phyloP scores from a whole-genome alignment of 2,329 filamentous ascomycete genomes.

The Periconia sp. region DNA sequence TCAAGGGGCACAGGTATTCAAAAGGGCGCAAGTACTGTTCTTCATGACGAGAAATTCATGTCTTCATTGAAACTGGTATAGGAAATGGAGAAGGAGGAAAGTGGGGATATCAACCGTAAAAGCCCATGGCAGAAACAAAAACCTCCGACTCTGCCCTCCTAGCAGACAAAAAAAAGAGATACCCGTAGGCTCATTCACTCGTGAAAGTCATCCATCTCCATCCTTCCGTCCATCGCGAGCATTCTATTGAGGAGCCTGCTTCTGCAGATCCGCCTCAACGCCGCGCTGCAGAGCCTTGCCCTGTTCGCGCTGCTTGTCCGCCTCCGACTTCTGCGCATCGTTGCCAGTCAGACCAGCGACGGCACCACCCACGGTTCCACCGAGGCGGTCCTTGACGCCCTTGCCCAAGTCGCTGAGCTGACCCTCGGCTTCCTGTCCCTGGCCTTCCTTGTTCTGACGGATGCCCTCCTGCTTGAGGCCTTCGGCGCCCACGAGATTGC shows the following conservation, averaged over 20 bases:
- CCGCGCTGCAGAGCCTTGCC: conserved; percentile 85
- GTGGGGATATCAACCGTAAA: no score
- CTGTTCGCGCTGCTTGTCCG: conserved; percentile 70
- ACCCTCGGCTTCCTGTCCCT: conserved; percentile 79
- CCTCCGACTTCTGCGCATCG: conserved; percentile 63
- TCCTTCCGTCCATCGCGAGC: no score
- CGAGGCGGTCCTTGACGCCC: conserved; percentile 59
- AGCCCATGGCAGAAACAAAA: no score
- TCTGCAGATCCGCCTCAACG: conserved; percentile 78
- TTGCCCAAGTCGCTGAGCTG: conserved; percentile 74
- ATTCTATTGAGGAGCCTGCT: conserved; percentile 54
- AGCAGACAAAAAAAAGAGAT: background rate
- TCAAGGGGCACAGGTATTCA: no score
- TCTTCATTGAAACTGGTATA: no score
- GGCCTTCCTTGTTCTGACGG: conserved; percentile 77
- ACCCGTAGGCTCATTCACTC: no score
- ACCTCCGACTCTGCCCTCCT: no score
- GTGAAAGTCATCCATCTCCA: no score
- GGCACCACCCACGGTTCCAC: conserved; percentile 71
- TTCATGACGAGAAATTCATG: no score
- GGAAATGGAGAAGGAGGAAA: no score
- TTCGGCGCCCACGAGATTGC: conserved; percentile 74
- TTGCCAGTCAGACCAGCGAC: conserved; percentile 75
- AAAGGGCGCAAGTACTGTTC: no score
- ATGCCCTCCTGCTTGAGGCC: conserved; percentile 72